Evolutionary conservation across 2,329 filamentous ascomycete species (phyloP).

Genomic region (Curvularia sp.): DNA sequence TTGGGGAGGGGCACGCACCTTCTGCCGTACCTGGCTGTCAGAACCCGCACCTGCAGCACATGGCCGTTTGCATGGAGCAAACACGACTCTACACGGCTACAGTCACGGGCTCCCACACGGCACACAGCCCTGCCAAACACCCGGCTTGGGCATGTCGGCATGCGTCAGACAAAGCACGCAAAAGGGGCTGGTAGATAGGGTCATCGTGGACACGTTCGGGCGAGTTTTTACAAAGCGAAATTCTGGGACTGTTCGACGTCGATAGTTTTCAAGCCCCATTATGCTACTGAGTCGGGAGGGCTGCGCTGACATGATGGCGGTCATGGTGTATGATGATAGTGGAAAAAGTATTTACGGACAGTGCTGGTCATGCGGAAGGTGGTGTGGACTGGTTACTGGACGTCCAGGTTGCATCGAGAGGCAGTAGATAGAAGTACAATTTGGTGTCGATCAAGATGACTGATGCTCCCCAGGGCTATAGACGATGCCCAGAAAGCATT

Average conservation of each 20-base stretch:
- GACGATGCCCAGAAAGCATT: constrained; percentile 47
- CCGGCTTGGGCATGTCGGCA: constrained; percentile 6
- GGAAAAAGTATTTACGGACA: constrained; percentile 45
- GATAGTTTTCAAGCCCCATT: constrained; percentile 34
- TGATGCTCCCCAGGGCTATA: constrained; percentile 44
- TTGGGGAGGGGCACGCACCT: constrained; percentile 36
- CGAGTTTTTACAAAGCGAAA: constrained; percentile 30
- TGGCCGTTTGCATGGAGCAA: constrained; percentile 19
- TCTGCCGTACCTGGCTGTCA: constrained; percentile 22
- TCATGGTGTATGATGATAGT: constrained; percentile 37
- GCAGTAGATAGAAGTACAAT: constrained; percentile 54
- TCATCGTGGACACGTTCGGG: constrained; percentile 21
- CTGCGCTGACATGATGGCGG: constrained; percentile 39
- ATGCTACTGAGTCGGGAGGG: constrained; percentile 32
- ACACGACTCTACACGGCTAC: constrained; percentile 16
- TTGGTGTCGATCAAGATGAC: constrained; percentile 51
- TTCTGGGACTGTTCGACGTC: constrained; percentile 32
- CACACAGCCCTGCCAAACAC: constrained; percentile 7
- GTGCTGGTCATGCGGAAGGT: constrained; percentile 44
- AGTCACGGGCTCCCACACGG: constrained; percentile 28
- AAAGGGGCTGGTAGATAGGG: constrained; percentile 1
- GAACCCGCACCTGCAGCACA: constrained; percentile 17
- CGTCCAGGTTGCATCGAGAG: constrained; percentile 47
- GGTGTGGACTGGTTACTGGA: constrained; percentile 49
- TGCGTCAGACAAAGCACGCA: constrained; percentile 5